phyloP scores from a whole-genome alignment of 768 basidiomycete genomes.

The Boletus sp. region DNA sequence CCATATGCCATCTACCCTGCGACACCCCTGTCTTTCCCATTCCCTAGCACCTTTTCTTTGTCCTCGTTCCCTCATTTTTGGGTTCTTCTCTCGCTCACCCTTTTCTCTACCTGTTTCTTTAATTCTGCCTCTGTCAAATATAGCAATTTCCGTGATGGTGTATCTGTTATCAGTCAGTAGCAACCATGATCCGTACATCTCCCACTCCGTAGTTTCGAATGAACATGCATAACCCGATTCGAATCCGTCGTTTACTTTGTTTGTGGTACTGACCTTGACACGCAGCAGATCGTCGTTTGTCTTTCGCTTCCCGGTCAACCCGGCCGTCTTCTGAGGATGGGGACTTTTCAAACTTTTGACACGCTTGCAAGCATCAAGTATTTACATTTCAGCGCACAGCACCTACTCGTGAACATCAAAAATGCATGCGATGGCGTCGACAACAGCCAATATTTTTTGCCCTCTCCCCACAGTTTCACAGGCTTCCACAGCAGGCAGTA shows the following conservation, averaged over 20 bases:
- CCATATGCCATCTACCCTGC: background rate
- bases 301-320: background rate
- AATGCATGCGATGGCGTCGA: background rate
- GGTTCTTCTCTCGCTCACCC: background rate
- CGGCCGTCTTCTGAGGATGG: background rate
- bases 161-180: slow-evolving; percentile 13
- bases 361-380: background rate
- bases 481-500: background rate
- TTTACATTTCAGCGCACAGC: background rate
- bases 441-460: background rate
- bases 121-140: slow-evolving; percentile 2
- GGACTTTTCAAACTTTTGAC: background rate
- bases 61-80: background rate
- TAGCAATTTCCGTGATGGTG: slow-evolving; percentile 13
- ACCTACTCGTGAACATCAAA: background rate
- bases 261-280: background rate
- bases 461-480: background rate
- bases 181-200: background rate
- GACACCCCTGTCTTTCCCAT: slow-evolving; percentile 8
- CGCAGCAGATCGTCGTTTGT: background rate
- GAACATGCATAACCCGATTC: slow-evolving; percentile 3
- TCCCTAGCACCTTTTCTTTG: background rate
- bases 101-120: background rate
- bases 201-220: background rate
- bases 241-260: too few relatives aligned